These are phyloP conservation scores for Leccinum longicurvipes DNA, from an alignment of 768 basidiomycete species.

Conservation along the genomic window DNA sequence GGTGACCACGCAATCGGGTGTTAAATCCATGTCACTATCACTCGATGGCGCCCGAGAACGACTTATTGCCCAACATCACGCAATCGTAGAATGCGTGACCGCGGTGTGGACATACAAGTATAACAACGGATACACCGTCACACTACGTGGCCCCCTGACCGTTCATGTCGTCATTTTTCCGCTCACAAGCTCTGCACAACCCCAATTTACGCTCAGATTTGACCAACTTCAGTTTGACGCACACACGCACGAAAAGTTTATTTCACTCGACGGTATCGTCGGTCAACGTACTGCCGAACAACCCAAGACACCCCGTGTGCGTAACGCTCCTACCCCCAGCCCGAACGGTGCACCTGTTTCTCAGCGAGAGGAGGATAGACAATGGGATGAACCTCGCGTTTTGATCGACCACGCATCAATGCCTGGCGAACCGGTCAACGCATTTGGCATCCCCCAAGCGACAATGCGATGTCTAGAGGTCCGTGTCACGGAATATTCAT, in stretches of 20 bases:
- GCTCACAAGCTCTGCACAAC: conserved; percentile 10
- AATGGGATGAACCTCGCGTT: conserved; percentile 65
- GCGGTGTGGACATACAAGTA: conserved; percentile 85
- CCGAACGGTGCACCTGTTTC: conserved; percentile 26
- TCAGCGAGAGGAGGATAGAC: conserved; percentile 50
- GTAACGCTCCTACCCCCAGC: conserved; percentile 34
- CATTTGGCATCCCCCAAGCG: conserved; percentile 84
- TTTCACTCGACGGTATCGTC: conserved; percentile 59
- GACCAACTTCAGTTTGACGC: conserved; percentile 75
- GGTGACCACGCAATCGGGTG: conserved; percentile 80
- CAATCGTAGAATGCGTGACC: conserved; percentile 64
- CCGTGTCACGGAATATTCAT: conserved; percentile 16
- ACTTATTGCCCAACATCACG: conserved; percentile 41
- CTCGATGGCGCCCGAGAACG: conserved; percentile 78
- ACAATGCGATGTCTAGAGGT: conserved; percentile 89
- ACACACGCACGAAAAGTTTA: conserved; percentile 67
- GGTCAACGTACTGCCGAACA: conserved; percentile 46
- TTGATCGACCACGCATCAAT: conserved; percentile 60
- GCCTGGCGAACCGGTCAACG: conserved; percentile 82
- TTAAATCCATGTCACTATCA: conserved; percentile 77
- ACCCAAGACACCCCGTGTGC: conserved; percentile 36
- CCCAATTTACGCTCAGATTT: conserved; percentile 52
- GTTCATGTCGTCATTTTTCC: conserved; percentile 51
- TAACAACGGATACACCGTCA: conserved; percentile 74
- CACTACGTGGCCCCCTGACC: conserved; percentile 69